Conservation (phyloP, 1,284 basidiomycete genomes). For the Mycena citricolor region DNA sequence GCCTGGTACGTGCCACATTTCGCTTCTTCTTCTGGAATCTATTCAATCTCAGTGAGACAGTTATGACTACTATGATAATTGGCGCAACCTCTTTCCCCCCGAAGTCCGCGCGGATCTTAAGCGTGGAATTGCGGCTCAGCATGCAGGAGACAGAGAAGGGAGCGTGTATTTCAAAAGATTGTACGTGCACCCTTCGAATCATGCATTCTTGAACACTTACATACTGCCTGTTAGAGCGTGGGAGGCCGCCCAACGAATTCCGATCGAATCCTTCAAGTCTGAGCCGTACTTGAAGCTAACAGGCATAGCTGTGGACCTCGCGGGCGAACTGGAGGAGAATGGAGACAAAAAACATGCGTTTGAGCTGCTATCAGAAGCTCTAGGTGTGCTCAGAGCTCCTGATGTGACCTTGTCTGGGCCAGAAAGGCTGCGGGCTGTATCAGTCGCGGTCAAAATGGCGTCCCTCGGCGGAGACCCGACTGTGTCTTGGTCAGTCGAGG, state of each 20-base stretch:
- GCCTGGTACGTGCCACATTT: too few relatives aligned
- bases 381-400: conserved; percentile 33
- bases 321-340: conserved; percentile 56
- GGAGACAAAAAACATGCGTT: conserved; percentile 51
- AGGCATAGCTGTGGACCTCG: conserved; percentile 67
- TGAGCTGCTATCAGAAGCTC: conserved; percentile 46
- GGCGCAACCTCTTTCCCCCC: conserved; percentile 63
- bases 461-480: conserved; percentile 45
- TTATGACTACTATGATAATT: conserved; percentile 57
- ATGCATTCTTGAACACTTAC: not conserved
- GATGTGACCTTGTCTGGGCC: conserved; percentile 33
- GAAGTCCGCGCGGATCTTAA: conserved; percentile 65
- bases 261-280: conserved; percentile 46
- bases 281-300: conserved; percentile 67
- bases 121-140: conserved; percentile 61
- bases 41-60: conserved; percentile 39
- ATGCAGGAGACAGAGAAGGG: conserved; percentile 56
- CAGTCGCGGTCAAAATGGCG: conserved; percentile 68
- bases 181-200: conserved; percentile 37
- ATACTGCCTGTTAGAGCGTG: conserved; percentile 52
- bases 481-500: conserved; percentile 44
- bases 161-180: conserved; percentile 54
- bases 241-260: conserved; percentile 51
- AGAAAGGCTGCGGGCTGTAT: conserved; percentile 59
- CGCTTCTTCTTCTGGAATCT: conserved; percentile 1